These are phyloP conservation scores for Pestalotiopsis fici DNA, from an alignment of 2,329 filamentous ascomycete genomes.

Conservation along the genomic window DNA sequence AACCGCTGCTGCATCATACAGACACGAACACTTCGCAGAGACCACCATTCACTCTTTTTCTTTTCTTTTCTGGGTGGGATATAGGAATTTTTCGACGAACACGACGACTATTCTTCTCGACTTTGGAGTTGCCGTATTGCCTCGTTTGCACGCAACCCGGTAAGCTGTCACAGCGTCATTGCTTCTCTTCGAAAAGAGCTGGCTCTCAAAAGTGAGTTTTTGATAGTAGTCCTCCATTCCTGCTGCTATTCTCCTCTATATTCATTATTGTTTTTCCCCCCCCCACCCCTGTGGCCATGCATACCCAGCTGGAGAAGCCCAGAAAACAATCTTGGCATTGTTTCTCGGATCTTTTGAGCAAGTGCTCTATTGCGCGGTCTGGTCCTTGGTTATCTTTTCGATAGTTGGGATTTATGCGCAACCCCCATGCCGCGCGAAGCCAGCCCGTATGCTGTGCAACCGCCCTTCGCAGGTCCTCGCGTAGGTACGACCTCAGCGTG, in stretches of 20 bases:
- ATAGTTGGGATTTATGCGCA: neutral
- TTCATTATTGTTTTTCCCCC: too few relatives aligned
- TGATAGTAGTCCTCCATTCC: neutral
- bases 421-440: neutral
- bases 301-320: neutral
- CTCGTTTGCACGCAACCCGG: neutral
- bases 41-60: neutral
- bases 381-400: neutral
- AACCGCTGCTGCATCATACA: neutral
- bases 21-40: neutral
- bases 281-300: too few relatives aligned
- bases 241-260: neutral
- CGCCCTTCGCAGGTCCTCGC: neutral
- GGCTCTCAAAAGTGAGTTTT: neutral
- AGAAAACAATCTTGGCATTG: neutral
- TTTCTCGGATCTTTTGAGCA: neutral
- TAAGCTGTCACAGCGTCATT: neutral
- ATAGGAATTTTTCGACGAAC: neutral
- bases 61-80: neutral
- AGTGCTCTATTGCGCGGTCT: neutral
- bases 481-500: neutral
- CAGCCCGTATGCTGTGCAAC: constrained; percentile 3
- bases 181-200: neutral
- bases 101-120: neutral
- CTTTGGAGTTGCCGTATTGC: neutral